These are phyloP conservation scores for Meyerozyma guilliermondii DNA, from an alignment of 1,139 yeast species.

Conservation along the genomic window DNA sequence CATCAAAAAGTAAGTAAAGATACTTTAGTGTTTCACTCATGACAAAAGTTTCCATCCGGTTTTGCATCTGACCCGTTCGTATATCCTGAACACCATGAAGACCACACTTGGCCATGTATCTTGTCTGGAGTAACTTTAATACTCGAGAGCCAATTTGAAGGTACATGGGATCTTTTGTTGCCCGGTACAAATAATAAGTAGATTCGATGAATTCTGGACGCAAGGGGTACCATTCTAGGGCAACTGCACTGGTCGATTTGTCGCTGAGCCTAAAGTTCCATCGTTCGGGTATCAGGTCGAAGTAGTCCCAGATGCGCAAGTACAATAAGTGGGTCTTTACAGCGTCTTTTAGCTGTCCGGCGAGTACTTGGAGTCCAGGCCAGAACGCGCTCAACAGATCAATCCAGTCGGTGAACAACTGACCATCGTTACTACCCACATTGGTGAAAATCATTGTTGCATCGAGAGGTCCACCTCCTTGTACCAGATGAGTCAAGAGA, in stretches of 20 bases:
- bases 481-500: slow-evolving; percentile 43
- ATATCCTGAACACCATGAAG: slow-evolving; percentile 75
- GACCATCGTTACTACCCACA: slow-evolving; percentile 51
- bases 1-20: slow-evolving; percentile 74
- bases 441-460: slow-evolving; percentile 59
- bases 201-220: slow-evolving; percentile 91
- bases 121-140: slow-evolving; percentile 47
- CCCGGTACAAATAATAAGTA: slow-evolving; percentile 75
- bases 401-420: slow-evolving; percentile 58
- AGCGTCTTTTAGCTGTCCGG: slow-evolving; percentile 72
- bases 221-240: slow-evolving; percentile 86
- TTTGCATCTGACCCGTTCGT: slow-evolving; percentile 55
- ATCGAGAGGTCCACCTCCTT: slow-evolving; percentile 32
- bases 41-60: slow-evolving; percentile 90
- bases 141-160: slow-evolving; percentile 68
- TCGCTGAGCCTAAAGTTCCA: slow-evolving; percentile 47
- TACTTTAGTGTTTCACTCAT: slow-evolving; percentile 83
- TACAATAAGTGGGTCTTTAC: slow-evolving; percentile 57
- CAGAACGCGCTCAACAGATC: slow-evolving; percentile 86
- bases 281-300: slow-evolving; percentile 81
- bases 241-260: slow-evolving; percentile 25
- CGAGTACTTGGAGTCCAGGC: slow-evolving; percentile 77
- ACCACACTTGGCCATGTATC: slow-evolving; percentile 66
- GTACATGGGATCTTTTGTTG: slow-evolving; percentile 83
- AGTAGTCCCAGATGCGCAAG: slow-evolving; percentile 74